Conservation (phyloP, 1,284 basidiomycete species). For the Fomitiporia mediterranea region DNA sequence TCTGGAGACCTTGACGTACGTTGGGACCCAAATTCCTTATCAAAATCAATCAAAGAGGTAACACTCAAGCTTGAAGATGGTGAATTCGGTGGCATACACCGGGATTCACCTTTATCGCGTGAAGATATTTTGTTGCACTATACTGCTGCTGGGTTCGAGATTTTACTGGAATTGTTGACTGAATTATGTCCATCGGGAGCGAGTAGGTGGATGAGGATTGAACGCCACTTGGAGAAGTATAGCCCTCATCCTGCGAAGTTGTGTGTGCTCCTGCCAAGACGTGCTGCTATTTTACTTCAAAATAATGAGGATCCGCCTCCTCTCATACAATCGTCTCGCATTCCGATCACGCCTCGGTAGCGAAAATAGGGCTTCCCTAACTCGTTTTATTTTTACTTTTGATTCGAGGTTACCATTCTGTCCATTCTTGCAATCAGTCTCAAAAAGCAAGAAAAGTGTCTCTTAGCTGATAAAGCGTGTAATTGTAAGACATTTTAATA, state of each 20-base stretch:
- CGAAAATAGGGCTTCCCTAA: no score
- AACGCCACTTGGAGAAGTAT: slow-evolving; percentile 7
- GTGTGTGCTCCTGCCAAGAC: not conserved
- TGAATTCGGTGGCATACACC: not conserved
- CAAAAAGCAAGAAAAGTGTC: no score
- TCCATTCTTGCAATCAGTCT: no score
- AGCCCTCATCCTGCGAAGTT: not conserved
- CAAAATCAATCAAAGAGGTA: not conserved
- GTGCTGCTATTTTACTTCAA: not conserved
- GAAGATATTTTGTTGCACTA: not conserved
- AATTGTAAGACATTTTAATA: no score
- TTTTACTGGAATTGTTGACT: not conserved
- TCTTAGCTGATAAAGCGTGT: no score
- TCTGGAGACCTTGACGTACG: slow-evolving; percentile 4
- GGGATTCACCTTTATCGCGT: not conserved
- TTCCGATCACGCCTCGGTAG: no score
- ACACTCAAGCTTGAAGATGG: not conserved
- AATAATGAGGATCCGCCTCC: not conserved
- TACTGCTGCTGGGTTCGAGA: not conserved
- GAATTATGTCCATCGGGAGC: not conserved
- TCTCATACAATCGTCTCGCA: not conserved
- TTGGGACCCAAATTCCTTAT: slow-evolving; percentile 2
- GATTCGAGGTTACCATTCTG: no score
- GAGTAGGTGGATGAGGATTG: slow-evolving; percentile 1
- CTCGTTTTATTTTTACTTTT: no score